Conservation (phyloP, 2,329 filamentous ascomycete species). For the Dissoconium aciculare region DNA sequence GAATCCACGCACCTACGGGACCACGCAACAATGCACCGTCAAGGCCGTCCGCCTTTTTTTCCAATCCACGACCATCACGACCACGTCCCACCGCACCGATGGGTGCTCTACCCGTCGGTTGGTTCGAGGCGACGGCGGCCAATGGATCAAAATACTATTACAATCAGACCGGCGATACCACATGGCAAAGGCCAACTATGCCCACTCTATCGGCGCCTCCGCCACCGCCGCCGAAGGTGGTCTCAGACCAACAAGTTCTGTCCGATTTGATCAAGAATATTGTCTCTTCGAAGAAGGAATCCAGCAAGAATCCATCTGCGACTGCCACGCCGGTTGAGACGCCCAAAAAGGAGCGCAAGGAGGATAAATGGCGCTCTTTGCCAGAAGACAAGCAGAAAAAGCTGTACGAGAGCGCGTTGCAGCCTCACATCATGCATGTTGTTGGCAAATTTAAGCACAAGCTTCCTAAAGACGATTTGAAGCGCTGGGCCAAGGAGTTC, state of each 20-base stretch:
- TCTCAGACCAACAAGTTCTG: slow-evolving; percentile 59
- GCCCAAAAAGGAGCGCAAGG: slow-evolving; percentile 39
- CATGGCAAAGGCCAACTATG: slow-evolving; percentile 64
- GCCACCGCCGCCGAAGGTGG: slow-evolving; percentile 45
- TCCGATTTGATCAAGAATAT: slow-evolving; percentile 60
- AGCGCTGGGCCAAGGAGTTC: slow-evolving; percentile 50
- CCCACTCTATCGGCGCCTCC: slow-evolving; percentile 44
- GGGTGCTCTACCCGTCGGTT: slow-evolving; percentile 59
- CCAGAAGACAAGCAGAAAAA: slow-evolving; percentile 81
- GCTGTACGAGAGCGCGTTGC: slow-evolving; percentile 82
- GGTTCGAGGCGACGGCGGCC: slow-evolving; percentile 61
- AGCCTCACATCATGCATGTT: slow-evolving; percentile 70
- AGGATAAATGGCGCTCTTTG: slow-evolving; percentile 56
- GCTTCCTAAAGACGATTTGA: slow-evolving; percentile 64
- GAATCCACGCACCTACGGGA: slow-evolving; percentile 36
- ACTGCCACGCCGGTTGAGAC: slow-evolving; percentile 51
- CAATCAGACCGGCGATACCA: slow-evolving; percentile 58
- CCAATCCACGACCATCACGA: slow-evolving; percentile 33
- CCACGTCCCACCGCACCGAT: slow-evolving; percentile 32
- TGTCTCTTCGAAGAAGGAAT: slow-evolving; percentile 48
- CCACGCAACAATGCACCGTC: slow-evolving; percentile 41
- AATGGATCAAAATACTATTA: slow-evolving; percentile 76
- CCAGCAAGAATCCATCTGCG: slow-evolving; percentile 39
- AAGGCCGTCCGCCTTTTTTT: slow-evolving; percentile 43
- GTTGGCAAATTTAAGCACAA: slow-evolving; percentile 77